These are phyloP conservation scores for Picea glauca DNA, from an alignment of 75 land plant species.

Conservation along the genomic window DNA sequence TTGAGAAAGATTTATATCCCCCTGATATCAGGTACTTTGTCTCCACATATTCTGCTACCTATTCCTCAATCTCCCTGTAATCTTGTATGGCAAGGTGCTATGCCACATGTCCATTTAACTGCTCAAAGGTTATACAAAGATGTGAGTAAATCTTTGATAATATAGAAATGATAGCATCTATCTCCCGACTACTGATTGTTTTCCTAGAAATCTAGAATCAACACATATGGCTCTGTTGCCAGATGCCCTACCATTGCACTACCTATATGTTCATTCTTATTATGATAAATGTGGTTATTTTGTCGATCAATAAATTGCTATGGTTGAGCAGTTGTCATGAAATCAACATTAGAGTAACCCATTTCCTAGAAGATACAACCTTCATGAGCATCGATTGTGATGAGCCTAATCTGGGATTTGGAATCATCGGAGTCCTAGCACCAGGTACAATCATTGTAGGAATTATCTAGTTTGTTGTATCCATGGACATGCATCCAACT, in stretches of 20 bases:
- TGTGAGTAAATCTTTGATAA: too few relatives aligned
- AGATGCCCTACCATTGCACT: constrained; percentile 2
- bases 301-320: constrained; percentile 50
- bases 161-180: too few relatives aligned
- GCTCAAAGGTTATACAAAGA: too few relatives aligned
- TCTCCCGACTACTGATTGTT: too few relatives aligned
- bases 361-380: constrained; percentile 28
- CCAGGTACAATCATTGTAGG: constrained; percentile 41
- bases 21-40: too few relatives aligned
- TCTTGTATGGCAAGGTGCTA: too few relatives aligned
- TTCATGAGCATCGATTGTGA: constrained; percentile 32
- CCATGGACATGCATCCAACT: constrained; percentile 22
- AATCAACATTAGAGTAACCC: constrained; percentile 39
- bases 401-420: constrained; percentile 61
- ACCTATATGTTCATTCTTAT: constrained; percentile 53
- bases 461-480: constrained; percentile 28
- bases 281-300: constrained; percentile 45
- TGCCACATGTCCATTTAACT: too few relatives aligned
- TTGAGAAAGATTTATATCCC: too few relatives aligned
- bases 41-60: too few relatives aligned
- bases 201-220: too few relatives aligned
- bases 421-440: constrained; percentile 53
- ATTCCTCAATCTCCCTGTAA: too few relatives aligned
- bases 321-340: constrained; percentile 32
- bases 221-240: too few relatives aligned